These are phyloP conservation scores for Astraeus odoratus DNA, from an alignment of 768 basidiomycete species.

Conservation along the genomic window DNA sequence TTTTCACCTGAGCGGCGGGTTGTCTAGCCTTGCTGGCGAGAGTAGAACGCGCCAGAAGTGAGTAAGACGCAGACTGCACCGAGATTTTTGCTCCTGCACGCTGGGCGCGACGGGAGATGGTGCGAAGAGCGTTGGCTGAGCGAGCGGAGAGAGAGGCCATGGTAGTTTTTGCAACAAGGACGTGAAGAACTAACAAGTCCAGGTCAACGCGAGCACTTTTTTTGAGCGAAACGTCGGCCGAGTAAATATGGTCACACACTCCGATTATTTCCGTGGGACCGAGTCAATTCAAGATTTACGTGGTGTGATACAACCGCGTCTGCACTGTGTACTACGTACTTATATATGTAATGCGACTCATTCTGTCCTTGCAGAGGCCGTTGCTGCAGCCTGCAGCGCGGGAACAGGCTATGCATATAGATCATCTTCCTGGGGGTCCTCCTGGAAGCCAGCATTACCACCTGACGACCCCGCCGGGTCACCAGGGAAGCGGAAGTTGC, in stretches of 20 bases:
- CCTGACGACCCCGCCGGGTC: constrained; percentile 32
- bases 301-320: neutral
- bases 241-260: too few relatives aligned
- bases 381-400: neutral
- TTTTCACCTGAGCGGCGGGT: constrained; percentile 31
- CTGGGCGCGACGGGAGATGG: constrained; percentile 59
- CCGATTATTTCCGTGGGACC: neutral
- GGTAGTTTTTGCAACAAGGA: constrained; percentile 26
- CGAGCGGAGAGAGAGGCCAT: constrained; percentile 62
- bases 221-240: neutral
- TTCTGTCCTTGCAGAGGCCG: neutral
- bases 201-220: neutral
- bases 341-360: too few relatives aligned
- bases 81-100: constrained; percentile 37
- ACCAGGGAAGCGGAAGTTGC: constrained; percentile 98
- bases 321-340: too few relatives aligned
- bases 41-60: constrained; percentile 50
- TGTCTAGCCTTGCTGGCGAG: constrained; percentile 18
- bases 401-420: constrained; percentile 60
- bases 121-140: constrained; percentile 58
- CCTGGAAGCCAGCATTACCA: constrained; percentile 76
- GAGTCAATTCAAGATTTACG: neutral
- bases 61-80: constrained; percentile 56
- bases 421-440: constrained; percentile 86
- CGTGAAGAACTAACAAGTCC: constrained; percentile 1